Percentiles rank a stretch among this genome's conserved stretches.
Conservation (phyloP, 352 stramenopile genomes). For the Globisporangium abappressorium region DNA sequence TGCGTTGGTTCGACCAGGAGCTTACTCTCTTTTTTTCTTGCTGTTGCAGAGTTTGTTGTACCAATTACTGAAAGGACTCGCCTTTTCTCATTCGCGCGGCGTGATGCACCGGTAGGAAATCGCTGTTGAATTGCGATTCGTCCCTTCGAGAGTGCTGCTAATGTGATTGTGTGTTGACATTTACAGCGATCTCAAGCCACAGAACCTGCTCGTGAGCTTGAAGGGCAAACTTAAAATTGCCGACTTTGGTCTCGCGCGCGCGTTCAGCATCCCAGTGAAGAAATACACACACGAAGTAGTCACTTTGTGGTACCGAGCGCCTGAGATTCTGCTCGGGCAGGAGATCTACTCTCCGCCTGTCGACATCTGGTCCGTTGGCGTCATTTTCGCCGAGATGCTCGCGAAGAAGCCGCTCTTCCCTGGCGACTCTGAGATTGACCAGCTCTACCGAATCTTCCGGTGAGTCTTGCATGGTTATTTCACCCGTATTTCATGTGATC, state of each 20-base stretch:
- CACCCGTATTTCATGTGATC: too few relatives aligned
- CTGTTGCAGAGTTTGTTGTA: slow-evolving; percentile 61
- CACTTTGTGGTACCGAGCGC: slow-evolving; percentile 98
- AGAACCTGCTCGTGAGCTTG: slow-evolving; percentile 96
- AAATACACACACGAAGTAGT: slow-evolving; percentile 99
- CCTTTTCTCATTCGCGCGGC: slow-evolving; percentile 85
- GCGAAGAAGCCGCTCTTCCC: slow-evolving; percentile 81
- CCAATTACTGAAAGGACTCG: slow-evolving; percentile 83
- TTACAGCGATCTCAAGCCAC: slow-evolving; percentile 95
- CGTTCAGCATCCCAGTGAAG: slow-evolving; percentile 96
- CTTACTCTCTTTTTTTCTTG: neutral
- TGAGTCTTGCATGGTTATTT: slow-evolving; percentile 17
- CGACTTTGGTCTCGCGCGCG: slow-evolving; percentile 97
- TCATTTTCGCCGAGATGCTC: slow-evolving; percentile 87
- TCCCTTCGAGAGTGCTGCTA: neutral
- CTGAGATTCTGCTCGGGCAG: slow-evolving; percentile 97
- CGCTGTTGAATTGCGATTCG: neutral
- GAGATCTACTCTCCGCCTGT: slow-evolving; percentile 84
- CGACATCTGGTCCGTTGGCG: slow-evolving; percentile 87
- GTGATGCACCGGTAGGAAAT: slow-evolving; percentile 82
- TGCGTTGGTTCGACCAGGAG: neutral
- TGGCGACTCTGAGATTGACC: slow-evolving; percentile 83
- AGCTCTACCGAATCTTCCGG: slow-evolving; percentile 87
- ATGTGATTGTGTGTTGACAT: neutral
- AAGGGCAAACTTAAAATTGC: slow-evolving; percentile 96